Percentiles rank a stretch among this genome's conserved stretches.
These are phyloP conservation scores for Trifolium repens DNA, from an alignment of 306 rosid species.

Conservation along the genomic window DNA sequence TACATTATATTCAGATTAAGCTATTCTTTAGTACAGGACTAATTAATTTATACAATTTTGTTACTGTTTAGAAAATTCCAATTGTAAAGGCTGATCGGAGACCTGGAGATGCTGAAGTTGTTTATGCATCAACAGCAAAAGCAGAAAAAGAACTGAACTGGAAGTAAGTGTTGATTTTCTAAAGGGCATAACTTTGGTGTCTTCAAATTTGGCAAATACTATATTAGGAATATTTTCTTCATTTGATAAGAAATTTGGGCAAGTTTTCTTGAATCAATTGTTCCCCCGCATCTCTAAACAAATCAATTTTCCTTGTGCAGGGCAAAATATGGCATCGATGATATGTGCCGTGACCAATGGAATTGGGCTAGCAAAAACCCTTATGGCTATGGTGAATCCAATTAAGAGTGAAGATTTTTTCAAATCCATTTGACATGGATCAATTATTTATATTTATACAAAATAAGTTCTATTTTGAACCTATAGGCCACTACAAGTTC, in stretches of 20 bases:
- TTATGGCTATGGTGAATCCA: slow-evolving; percentile 72
- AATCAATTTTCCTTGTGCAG: slow-evolving; percentile 56
- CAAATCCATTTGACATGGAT: slow-evolving; percentile 39
- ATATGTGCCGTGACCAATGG: slow-evolving; percentile 99
- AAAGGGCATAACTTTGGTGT: neutral
- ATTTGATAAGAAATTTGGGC: neutral
- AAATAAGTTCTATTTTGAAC: slow-evolving; percentile 20
- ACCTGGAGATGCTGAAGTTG: slow-evolving; percentile 89
- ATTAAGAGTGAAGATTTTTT: slow-evolving; percentile 45
- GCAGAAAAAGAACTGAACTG: slow-evolving; percentile 82
- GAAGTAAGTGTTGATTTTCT: slow-evolving; percentile 64
- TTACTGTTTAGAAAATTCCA: slow-evolving; percentile 74
- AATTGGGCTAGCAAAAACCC: slow-evolving; percentile 99
- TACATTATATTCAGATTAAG: slow-evolving; percentile 31
- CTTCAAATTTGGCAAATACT: slow-evolving; percentile 6
- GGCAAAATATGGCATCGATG: slow-evolving; percentile 77
- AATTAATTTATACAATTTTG: slow-evolving; percentile 5
- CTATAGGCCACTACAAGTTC: slow-evolving; percentile 37
- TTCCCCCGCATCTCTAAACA: slow-evolving; percentile 13
- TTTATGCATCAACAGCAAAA: slow-evolving; percentile 86
- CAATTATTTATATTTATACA: slow-evolving; percentile 13
- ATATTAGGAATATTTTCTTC: neutral
- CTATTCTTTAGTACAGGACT: slow-evolving; percentile 16
- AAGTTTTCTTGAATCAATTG: neutral
- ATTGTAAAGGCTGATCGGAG: slow-evolving; percentile 74